Conservation (phyloP, 116 monocot genomes). For the Iris pallida region DNA sequence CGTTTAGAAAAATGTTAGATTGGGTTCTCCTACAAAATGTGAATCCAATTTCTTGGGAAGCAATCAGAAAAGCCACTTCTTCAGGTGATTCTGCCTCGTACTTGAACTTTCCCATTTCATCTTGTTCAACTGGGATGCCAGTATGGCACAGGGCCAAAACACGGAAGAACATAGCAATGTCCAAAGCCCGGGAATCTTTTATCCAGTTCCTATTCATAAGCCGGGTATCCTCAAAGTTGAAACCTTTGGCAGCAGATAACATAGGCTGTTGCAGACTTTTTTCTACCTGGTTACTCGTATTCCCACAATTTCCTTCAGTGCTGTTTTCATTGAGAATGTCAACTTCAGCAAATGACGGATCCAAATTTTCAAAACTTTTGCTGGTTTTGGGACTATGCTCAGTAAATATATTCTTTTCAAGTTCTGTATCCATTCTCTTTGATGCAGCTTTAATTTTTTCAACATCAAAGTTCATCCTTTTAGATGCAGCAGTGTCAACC, state of each 20-base stretch:
- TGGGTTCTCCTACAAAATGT: slow-evolving; percentile 24
- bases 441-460: neutral
- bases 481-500: slow-evolving; percentile 21
- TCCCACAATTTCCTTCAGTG: neutral
- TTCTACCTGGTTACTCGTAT: neutral
- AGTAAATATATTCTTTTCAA: slow-evolving; percentile 4
- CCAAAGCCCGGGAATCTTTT: neutral
- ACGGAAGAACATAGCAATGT: slow-evolving; percentile 15
- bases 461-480: slow-evolving; percentile 15
- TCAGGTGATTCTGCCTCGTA: slow-evolving; percentile 32
- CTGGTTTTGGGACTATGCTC: slow-evolving; percentile 3
- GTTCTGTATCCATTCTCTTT: neutral
- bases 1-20: slow-evolving; percentile 11
- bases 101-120: slow-evolving; percentile 9
- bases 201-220: slow-evolving; percentile 22
- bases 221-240: slow-evolving; percentile 21
- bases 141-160: slow-evolving; percentile 26
- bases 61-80: slow-evolving; percentile 27
- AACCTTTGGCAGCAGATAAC: slow-evolving; percentile 1
- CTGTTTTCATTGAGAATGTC: neutral
- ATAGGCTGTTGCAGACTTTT: neutral
- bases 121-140: slow-evolving; percentile 18
- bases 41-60: slow-evolving; percentile 21
- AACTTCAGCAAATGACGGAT: slow-evolving; percentile 5
- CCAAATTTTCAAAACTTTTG: neutral